Conservation (phyloP, 345 rosid genomes). For the Barbarea vulgaris region DNA sequence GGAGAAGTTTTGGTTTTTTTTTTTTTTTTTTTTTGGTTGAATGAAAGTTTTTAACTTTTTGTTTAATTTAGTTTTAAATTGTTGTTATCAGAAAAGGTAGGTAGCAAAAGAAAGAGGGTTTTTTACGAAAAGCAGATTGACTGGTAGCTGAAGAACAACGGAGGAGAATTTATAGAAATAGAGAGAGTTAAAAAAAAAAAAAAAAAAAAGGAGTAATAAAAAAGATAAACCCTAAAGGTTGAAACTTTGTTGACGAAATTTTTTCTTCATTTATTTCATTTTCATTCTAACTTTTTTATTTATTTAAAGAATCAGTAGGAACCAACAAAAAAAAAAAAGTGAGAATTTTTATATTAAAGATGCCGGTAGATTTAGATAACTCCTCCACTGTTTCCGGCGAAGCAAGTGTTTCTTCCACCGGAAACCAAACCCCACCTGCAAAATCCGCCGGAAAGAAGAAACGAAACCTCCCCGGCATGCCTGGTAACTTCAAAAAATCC, state of each 20-base stretch:
- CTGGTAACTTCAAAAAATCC: constrained; percentile 54
- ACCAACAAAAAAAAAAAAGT: not conserved
- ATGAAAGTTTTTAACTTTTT: not conserved
- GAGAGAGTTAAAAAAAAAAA: not conserved
- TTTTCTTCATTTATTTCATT: constrained; percentile 26
- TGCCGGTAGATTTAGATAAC: constrained; percentile 78
- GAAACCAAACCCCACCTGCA: constrained; percentile 56
- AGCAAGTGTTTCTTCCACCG: constrained; percentile 82
- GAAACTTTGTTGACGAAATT: constrained; percentile 38
- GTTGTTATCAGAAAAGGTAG: constrained; percentile 39
- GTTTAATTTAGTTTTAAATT: not conserved
- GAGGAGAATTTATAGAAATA: constrained; percentile 17
- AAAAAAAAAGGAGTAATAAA: not conserved
- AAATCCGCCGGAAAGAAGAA: constrained; percentile 74
- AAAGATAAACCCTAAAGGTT: constrained; percentile 32
- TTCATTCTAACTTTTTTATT: not conserved
- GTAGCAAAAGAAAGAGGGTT: constrained; percentile 21
- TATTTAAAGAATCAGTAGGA: constrained; percentile 20
- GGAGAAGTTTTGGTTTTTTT: not conserved
- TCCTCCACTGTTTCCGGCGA: constrained; percentile 94
- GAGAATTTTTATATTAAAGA: constrained; percentile 8
- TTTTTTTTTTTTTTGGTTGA: no score
- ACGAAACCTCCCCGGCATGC: constrained; percentile 97
- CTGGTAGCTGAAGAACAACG: constrained; percentile 43
- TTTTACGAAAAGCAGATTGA: constrained; percentile 43